Evolutionary conservation across 805 yeast species (phyloP), one percentile per base, ranked within the genome.

Genomic region (Zygotorulaspora florentina): DNA sequence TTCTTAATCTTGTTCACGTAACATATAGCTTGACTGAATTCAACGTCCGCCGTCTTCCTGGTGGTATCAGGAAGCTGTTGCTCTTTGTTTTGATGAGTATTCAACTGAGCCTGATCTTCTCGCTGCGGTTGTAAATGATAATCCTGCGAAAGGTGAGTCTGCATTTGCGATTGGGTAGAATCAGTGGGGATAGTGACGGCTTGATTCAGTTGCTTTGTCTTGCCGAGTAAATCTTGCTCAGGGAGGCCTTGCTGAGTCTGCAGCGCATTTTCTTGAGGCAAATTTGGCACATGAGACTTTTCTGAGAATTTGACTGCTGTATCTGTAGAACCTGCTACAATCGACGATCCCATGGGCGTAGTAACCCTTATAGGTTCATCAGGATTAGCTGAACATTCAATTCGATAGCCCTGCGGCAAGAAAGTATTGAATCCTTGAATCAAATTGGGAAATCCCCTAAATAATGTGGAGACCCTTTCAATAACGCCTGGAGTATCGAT

Each of bases 401-500:
- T 90, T 53, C 86, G 74, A 68, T 89, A 93, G 2, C 99, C 99
- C 17, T 95, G 96, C 1, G 99, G 99, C 55, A 93, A 74, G 64
- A 93, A 93, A 1, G 99, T 91, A 70, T 93, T 93, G 69, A 93
- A 95, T 0, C 99, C 99, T 68, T 93, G 98, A 52, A 93, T 91
- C 59, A 93, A 74, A 51, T 84, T 80, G 1, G 96, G 96, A 66
- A 89, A 96, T 11, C 97, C 98, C 52, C 90, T 79, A 66, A 93
- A 93, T 45, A 93, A 71, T 1, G 85, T 77, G 0, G 96, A 87
- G 1, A 93, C 99, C 47, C 99, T 75, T 65, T 91, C 96, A 62
- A 93, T 93, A 25, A 93, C 99, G 29, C 98, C 99, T 0, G 98
- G 99, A 0, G 99, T 93, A 65, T 93, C 98, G 58, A 93, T 90